These are phyloP conservation scores for Brassica balearica DNA, from an alignment of 441 rosid genomes.

Conservation along the genomic window DNA sequence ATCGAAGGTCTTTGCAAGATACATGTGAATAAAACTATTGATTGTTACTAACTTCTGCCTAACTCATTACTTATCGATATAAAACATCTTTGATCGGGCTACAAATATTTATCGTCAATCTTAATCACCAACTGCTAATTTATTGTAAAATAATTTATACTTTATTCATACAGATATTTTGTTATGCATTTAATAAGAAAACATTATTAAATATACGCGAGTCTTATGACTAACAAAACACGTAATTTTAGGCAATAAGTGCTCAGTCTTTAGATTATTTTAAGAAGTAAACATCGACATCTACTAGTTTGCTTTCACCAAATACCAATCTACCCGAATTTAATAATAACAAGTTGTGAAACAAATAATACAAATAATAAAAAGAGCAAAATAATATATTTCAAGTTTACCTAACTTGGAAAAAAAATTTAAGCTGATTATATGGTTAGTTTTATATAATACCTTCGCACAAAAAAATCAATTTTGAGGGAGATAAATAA, in stretches of 20 bases:
- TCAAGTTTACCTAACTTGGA: neutral
- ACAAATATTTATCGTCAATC: neutral
- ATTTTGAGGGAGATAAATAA: slow-evolving; percentile 20
- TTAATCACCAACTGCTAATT: slow-evolving; percentile 10
- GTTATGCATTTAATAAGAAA: neutral
- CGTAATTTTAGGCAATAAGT: slow-evolving; percentile 36
- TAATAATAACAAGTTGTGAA: neutral
- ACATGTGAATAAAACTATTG: neutral
- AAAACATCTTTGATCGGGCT: neutral
- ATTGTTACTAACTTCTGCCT: neutral
- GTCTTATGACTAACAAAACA: slow-evolving; percentile 35
- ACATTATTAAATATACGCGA: slow-evolving; percentile 22
- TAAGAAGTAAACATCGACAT: slow-evolving; percentile 26
- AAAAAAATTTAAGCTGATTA: neutral
- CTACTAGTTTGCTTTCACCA: slow-evolving; percentile 37
- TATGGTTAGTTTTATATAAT: neutral
- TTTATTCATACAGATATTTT: neutral
- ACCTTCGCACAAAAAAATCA: neutral
- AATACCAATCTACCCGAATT: slow-evolving; percentile 37
- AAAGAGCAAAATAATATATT: neutral
- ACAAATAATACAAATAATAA: neutral
- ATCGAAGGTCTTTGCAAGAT: neutral
- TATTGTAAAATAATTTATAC: neutral
- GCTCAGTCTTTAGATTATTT: slow-evolving; percentile 22
- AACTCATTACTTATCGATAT: neutral